A percentile compares a stretch with the other conserved stretches of the same genome.
These are phyloP conservation scores for Syzygium grande DNA, from an alignment of 345 rosid genomes.

Conservation along the genomic window DNA sequence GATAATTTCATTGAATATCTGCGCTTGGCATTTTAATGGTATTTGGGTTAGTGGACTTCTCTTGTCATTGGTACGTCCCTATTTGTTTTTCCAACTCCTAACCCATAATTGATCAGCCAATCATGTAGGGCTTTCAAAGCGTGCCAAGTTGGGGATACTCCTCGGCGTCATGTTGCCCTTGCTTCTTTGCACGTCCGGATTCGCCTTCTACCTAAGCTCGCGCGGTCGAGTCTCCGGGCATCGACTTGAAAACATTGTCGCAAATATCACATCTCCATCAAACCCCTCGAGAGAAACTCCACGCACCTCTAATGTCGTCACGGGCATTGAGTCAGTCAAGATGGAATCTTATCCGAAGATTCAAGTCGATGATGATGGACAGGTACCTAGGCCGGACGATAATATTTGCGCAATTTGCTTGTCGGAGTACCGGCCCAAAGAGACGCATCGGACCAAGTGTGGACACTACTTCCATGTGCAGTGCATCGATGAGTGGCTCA, in stretches of 20 bases:
- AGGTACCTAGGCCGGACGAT: not conserved
- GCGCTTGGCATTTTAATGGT: not conserved
- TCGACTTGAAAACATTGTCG: not conserved
- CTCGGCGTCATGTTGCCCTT: not conserved
- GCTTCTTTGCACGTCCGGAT: not conserved
- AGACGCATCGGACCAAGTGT: not conserved
- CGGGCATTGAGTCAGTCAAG: not conserved
- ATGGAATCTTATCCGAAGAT: not conserved
- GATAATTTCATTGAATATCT: not conserved
- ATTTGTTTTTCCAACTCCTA: not conserved
- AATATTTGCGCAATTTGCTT: not conserved
- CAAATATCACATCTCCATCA: not conserved
- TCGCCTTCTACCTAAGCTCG: not conserved
- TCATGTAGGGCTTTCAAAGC: not conserved
- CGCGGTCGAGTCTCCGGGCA: not conserved
- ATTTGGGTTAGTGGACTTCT: not conserved
- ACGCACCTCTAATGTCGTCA: not conserved
- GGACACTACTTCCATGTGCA: not conserved
- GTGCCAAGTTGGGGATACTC: not conserved
- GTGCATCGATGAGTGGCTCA: constrained; percentile 1
- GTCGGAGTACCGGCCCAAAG: not conserved
- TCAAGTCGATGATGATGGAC: not conserved
- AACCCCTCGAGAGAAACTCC: not conserved
- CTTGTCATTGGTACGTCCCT: not conserved
- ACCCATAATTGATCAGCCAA: not conserved